Conservation (phyloP, 2,329 filamentous ascomycete species). For the Huntiella bhutanensis region DNA sequence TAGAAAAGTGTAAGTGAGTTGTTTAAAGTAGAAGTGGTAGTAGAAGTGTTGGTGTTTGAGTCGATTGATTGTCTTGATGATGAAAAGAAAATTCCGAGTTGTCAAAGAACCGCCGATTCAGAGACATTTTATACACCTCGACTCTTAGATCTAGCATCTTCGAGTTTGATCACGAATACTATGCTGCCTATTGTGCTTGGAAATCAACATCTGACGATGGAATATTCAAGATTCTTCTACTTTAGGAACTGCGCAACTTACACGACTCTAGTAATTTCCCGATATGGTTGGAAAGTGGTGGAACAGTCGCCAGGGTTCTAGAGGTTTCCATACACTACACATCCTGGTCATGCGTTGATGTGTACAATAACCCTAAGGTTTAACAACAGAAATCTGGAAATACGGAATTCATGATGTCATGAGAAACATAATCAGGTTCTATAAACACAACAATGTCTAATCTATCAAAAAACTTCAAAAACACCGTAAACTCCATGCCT, state of each 20-base stretch:
- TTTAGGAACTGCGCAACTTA: not conserved
- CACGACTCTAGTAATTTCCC: not conserved
- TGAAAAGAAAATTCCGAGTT: not conserved
- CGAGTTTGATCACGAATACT: not conserved
- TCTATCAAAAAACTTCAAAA: not conserved
- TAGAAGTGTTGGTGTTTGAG: slow-evolving; percentile 1
- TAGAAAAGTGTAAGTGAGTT: slow-evolving; percentile 1
- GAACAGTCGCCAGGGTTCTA: not conserved
- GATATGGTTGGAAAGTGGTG: not conserved
- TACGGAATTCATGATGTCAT: not conserved
- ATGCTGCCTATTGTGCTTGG: not conserved
- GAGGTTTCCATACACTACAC: not conserved
- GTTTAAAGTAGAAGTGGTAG: not conserved
- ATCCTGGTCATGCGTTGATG: not conserved
- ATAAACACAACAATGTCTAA: too few relatives aligned
- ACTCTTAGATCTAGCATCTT: slow-evolving; percentile 4
- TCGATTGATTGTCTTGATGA: slow-evolving; percentile 6
- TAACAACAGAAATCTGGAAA: not conserved
- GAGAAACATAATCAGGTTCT: too few relatives aligned
- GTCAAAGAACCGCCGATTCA: not conserved
- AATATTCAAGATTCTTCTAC: not conserved
- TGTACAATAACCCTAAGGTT: not conserved
- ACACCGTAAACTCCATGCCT: not conserved
- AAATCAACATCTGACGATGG: not conserved
- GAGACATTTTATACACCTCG: slow-evolving; percentile 1